Conservation (phyloP, 345 rosid species). For the Carallia brachiata region DNA sequence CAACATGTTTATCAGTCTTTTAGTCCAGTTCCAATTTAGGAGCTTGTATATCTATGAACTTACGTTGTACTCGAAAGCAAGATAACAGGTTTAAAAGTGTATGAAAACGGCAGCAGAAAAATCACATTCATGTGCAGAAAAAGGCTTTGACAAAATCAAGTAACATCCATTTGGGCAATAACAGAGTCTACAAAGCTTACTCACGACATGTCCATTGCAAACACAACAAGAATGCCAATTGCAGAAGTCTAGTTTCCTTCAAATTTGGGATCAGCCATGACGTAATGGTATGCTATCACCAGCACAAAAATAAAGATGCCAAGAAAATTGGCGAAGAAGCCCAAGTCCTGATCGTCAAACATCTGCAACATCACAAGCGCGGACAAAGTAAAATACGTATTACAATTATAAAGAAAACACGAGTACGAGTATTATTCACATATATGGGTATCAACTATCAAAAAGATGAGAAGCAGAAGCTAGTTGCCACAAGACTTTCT, state of each 20-base stretch:
- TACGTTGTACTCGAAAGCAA: too few species aligned
- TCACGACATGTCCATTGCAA: slow-evolving; percentile 7
- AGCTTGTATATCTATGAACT: too few species aligned
- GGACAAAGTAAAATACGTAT: neutral
- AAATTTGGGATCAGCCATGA: slow-evolving; percentile 79
- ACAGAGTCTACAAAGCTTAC: slow-evolving; percentile 21
- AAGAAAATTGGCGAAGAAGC: slow-evolving; percentile 73
- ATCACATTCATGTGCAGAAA: slow-evolving; percentile 5
- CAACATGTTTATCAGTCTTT: too few species aligned
- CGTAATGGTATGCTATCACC: slow-evolving; percentile 72
- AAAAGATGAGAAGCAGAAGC: too few species aligned
- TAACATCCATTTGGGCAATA: slow-evolving; percentile 10
- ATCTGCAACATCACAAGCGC: slow-evolving; percentile 48
- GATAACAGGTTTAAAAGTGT: too few species aligned
- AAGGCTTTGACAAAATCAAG: slow-evolving; percentile 16
- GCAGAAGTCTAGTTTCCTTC: slow-evolving; percentile 46
- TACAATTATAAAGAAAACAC: neutral
- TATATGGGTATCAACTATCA: too few species aligned
- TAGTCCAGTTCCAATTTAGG: too few species aligned
- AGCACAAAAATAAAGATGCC: slow-evolving; percentile 67
- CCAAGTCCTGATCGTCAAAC: slow-evolving; percentile 70
- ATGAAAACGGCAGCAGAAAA: slow-evolving; percentile 10
- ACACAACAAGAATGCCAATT: neutral
- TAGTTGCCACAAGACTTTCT: too few species aligned
- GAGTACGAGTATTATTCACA: too few species aligned